phyloP scores from a whole-genome alignment of 768 basidiomycete genomes.

The Roridomyces roridus region DNA sequence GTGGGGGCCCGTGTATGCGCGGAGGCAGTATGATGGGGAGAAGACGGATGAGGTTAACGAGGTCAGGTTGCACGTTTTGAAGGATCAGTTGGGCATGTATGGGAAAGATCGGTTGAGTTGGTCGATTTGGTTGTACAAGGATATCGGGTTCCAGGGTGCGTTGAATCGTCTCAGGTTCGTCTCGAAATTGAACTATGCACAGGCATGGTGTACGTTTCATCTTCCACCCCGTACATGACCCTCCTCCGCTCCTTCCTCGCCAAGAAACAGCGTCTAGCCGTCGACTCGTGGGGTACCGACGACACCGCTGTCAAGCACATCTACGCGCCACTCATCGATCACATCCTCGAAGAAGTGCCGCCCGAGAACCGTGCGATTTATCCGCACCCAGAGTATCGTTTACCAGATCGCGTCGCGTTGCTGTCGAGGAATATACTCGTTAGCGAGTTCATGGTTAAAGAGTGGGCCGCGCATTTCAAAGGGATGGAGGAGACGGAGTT shows the following conservation, averaged over 20 bases:
- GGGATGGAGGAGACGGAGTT: conserved; percentile 65
- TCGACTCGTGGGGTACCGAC: conserved; percentile 83
- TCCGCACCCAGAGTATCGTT: conserved; percentile 69
- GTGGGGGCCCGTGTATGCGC: conserved; percentile 84
- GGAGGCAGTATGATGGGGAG: conserved; percentile 62
- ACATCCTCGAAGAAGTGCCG: conserved; percentile 62
- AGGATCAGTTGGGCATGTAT: conserved; percentile 79
- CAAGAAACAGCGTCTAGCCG: conserved; percentile 79
- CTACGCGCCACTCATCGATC: conserved; percentile 71
- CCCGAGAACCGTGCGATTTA: conserved; percentile 60
- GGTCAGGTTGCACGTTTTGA: conserved; percentile 65
- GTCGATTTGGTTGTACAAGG: conserved; percentile 91
- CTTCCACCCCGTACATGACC: conserved; percentile 72
- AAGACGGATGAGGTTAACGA: conserved; percentile 72
- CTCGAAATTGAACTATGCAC: too few species aligned
- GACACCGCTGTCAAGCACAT: conserved; percentile 57
- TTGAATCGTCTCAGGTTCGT: too few species aligned
- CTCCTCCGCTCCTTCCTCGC: conserved; percentile 72
- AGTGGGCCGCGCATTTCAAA: conserved; percentile 75
- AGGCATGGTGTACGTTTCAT: conserved; percentile 76
- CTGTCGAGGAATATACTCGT: conserved; percentile 72
- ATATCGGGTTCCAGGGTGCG: conserved; percentile 76
- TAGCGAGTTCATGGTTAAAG: conserved; percentile 71
- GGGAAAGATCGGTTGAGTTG: conserved; percentile 72
- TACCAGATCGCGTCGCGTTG: conserved; percentile 58